Evolutionary conservation across 2,329 filamentous ascomycete genomes (phyloP), one percentile per base, ranked within the genome.

Genomic region (Fusarium incarnatum): DNA sequence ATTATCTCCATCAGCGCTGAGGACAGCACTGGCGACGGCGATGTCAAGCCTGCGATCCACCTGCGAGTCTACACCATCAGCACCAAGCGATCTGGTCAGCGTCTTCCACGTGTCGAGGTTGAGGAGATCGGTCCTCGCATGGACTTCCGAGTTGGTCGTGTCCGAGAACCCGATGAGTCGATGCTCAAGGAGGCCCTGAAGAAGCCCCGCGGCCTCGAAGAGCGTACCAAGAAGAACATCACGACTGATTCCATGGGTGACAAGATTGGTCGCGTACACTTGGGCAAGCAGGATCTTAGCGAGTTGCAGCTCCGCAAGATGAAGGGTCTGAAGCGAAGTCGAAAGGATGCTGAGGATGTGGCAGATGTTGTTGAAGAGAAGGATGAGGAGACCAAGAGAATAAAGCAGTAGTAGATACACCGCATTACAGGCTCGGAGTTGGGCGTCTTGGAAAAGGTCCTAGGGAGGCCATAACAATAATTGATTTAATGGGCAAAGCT

Each of bases 291-390:
- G 82, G 94, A 99, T 82, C 87, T 99, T 63, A 86, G 85, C 77
- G 88, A 92, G 75, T 81, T 99, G 81, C 96, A 99, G 85, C 97
- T 94, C 56, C 91, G 96, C 78, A 99, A 99, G 89, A 98, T 99
- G 94, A 99, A 99, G 89, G 96, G 94, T 73, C 82, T 99, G 73
- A 99, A 98, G 88, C 87, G 96, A 72, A 89, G 87, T 70, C 88
- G 93, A 57, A 90, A 90, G 68, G 88, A 87, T 54, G 62, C 55
- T n/a, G 84, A 83, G 6, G 83, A 76, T 18, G 83, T 83, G 63
- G 85, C 82, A 61, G 84, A 83, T 72, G 82, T 84, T 60, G 80
- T 74, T 11, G 68, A 75, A 20, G 77, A 76, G 23, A 78, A 82
- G 42, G 81, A 83, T 25, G 81, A 81, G 28, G 81, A 81, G 34